phyloP scores from a whole-genome alignment of 805 yeast genomes.

The Vanderwaltozyma polyspora region DNA sequence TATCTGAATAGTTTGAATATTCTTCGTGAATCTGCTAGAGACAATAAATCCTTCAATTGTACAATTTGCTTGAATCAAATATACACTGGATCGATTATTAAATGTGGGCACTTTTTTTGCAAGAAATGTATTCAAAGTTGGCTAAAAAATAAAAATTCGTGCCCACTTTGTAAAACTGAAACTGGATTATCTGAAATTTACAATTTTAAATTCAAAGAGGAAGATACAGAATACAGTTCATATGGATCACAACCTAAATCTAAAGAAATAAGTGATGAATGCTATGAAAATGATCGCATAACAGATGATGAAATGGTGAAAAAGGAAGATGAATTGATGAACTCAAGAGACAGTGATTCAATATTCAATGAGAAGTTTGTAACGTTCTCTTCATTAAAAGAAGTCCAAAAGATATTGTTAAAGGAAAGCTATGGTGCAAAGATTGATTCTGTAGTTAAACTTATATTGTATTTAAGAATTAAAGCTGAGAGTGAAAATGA shows the following conservation, averaged over 20 bases:
- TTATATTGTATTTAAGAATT: conserved; percentile 50
- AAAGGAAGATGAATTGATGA: not conserved
- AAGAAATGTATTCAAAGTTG: conserved; percentile 68
- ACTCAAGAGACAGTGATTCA: no score
- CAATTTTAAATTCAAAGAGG: conserved; percentile 43
- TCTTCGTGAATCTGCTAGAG: conserved; percentile 18
- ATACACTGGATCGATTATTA: conserved; percentile 65
- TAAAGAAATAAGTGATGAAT: not conserved
- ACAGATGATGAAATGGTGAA: not conserved
- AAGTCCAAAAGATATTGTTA: conserved; percentile 35
- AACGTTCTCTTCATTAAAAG: no score
- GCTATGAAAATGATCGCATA: not conserved
- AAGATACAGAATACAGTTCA: no score
- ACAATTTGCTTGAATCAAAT: conserved; percentile 68
- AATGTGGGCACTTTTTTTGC: conserved; percentile 91
- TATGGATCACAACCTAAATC: no score
- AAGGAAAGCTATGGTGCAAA: conserved; percentile 66
- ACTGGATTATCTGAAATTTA: conserved; percentile 47
- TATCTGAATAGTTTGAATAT: conserved; percentile 37
- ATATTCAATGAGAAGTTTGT: no score
- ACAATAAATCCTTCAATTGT: conserved; percentile 37
- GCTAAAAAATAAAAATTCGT: conserved; percentile 44
- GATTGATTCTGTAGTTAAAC: conserved; percentile 70
- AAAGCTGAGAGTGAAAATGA: conserved; percentile 31
- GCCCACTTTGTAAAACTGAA: conserved; percentile 72